These are phyloP conservation scores for Salvia rosmarinus DNA, from an alignment of 257 asterid genomes.

Conservation along the genomic window DNA sequence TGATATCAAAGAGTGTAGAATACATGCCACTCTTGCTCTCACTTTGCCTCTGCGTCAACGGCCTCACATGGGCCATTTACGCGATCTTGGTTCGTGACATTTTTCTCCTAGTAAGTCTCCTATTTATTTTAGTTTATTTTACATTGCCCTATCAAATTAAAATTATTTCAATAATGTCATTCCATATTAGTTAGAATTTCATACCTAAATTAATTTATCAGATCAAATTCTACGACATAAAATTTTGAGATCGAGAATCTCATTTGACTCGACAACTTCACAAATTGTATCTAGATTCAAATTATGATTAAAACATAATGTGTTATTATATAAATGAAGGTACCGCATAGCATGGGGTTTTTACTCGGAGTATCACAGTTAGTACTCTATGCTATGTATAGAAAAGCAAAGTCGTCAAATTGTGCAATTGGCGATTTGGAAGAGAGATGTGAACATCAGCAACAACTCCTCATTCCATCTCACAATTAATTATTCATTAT, in stretches of 20 bases:
- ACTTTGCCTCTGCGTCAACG: conserved; percentile 31
- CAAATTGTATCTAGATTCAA: no score
- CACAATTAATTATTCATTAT: background rate
- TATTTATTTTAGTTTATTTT: background rate
- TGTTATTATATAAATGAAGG: conserved; percentile 7
- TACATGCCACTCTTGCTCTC: conserved; percentile 42
- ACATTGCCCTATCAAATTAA: background rate
- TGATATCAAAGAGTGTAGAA: conserved; percentile 39
- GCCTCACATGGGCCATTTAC: conserved; percentile 30
- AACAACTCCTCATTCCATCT: conserved; percentile 1
- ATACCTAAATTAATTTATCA: no score
- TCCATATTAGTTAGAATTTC: background rate
- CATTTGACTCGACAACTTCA: no score
- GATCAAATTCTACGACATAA: no score
- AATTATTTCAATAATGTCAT: background rate
- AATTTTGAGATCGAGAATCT: no score
- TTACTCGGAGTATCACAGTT: conserved; percentile 13
- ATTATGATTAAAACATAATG: background rate
- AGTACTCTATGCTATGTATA: conserved; percentile 14
- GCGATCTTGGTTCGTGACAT: conserved; percentile 33
- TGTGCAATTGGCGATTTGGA: background rate
- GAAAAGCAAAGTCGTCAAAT: conserved; percentile 1
- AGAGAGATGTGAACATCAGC: background rate
- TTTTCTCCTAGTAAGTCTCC: conserved; percentile 33
- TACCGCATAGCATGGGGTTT: conserved; percentile 16